Evolutionary conservation across 768 basidiomycete species (phyloP).

Genomic region (Boletus sp.): DNA sequence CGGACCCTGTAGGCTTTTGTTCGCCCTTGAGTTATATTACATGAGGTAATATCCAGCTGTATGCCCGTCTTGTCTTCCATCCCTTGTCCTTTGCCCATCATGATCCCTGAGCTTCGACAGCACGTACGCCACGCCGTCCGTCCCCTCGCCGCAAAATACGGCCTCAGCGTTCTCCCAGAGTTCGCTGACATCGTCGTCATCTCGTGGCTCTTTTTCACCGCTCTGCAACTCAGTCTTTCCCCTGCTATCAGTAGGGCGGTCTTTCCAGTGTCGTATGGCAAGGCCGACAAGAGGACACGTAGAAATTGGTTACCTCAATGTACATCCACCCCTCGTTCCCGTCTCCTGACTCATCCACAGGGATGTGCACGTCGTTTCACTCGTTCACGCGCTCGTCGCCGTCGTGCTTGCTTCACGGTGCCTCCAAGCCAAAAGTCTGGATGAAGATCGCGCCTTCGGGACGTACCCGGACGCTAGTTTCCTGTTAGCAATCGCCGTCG

Average conservation of each 20-base stretch:
- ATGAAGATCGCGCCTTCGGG: constrained; percentile 69
- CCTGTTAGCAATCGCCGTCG: constrained; percentile 65
- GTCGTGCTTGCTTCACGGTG: constrained; percentile 59
- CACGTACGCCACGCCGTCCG: constrained; percentile 27
- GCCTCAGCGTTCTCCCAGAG: constrained; percentile 52
- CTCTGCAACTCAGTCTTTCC: constrained; percentile 55
- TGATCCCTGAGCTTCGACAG: constrained; percentile 30
- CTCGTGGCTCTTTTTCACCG: constrained; percentile 55
- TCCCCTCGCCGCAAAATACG: constrained; percentile 35
- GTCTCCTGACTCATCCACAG: constrained; percentile 33
- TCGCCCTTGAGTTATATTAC: background rate
- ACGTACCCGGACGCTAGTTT: constrained; percentile 60
- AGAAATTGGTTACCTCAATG: constrained; percentile 56
- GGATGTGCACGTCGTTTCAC: constrained; percentile 69
- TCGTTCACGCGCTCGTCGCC: constrained; percentile 66
- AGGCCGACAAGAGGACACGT: constrained; percentile 42
- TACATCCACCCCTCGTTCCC: background rate
- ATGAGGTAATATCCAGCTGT: constrained; percentile 16
- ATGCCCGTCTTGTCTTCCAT: background rate
- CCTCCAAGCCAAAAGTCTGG: constrained; percentile 45
- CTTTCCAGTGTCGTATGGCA: constrained; percentile 50
- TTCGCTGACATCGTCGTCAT: constrained; percentile 53
- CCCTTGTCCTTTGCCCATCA: constrained; percentile 1
- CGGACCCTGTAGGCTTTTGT: constrained; percentile 13
- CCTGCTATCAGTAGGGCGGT: constrained; percentile 47